Conservation (phyloP, 2,329 filamentous ascomycete genomes). For the Orbilia blumenaviensis region DNA sequence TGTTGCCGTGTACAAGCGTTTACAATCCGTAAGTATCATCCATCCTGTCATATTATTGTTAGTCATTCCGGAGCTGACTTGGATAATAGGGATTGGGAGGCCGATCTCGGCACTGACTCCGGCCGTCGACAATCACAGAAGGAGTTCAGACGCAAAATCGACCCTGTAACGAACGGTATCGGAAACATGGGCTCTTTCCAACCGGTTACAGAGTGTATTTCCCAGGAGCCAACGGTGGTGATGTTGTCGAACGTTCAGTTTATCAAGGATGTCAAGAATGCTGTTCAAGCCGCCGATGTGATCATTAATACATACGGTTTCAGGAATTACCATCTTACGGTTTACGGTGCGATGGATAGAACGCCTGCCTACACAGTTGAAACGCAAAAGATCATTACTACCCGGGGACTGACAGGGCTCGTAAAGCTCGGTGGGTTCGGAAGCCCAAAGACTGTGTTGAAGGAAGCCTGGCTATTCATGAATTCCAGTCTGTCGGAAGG, state of each 20-base stretch:
- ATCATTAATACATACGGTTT: constrained; percentile 75
- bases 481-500: constrained; percentile 69
- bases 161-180: constrained; percentile 73
- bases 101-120: constrained; percentile 70
- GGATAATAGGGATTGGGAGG: constrained; percentile 66
- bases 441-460: constrained; percentile 67
- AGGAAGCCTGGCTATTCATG: constrained; percentile 69
- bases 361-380: constrained; percentile 70
- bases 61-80: neutral
- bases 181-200: constrained; percentile 72
- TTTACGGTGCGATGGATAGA: constrained; percentile 72
- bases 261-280: constrained; percentile 72
- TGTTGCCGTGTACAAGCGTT: constrained; percentile 69
- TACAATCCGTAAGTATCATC: constrained; percentile 66
- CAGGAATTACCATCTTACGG: constrained; percentile 70
- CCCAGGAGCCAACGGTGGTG: constrained; percentile 70
- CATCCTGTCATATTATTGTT: neutral
- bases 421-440: constrained; percentile 68
- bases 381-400: constrained; percentile 69
- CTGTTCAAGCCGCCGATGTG: constrained; percentile 71
- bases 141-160: constrained; percentile 69
- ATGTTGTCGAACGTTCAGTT: constrained; percentile 72
- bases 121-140: constrained; percentile 69
- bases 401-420: constrained; percentile 65
- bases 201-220: constrained; percentile 69